Evolutionary conservation across 306 rosid species (phyloP), one percentile per base, ranked within the genome.

Genomic region (Malus orientalis): DNA sequence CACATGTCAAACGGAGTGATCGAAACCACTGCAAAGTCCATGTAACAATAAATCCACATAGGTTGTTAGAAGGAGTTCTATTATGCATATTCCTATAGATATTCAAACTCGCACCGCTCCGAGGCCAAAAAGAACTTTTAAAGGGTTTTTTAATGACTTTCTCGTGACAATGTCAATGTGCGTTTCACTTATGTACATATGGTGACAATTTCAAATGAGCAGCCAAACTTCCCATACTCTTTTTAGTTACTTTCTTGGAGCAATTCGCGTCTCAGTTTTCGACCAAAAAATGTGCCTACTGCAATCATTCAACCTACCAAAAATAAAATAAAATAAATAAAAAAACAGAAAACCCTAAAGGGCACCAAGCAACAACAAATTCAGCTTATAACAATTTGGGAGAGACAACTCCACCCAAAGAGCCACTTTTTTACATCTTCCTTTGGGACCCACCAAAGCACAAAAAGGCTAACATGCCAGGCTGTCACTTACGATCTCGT

Each of bases 401-500:
- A 78, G 83, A 73, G 81, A 23, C 15, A 36, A 5, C 8, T 74
- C 51, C 69, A 77, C 70, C 76, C 49, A 45, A 45, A n/a, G 58
- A 2, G 69, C 19, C 55, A 36, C 70, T 45, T n/a, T 53, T 57
- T 5, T 45, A 13, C 1, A 30, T 54, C 69, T 9, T 14, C 0
- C 55, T 27, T 67, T 58, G 64, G 72, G 75, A 75, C 63, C 81
- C 74, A 42, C 49, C 16, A 27, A 18, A 60, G 15, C 11, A 44
- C 27, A 11, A 49, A 66, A 60, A 80, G n/a, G 70, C 69, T 86
- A 62, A 18, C 11, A 16, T 57, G 79, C 79, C 87, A 79, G 77
- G 77, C 85, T 87, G 87, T 86, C 84, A 61, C 74, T 60, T 42
- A 6, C 72, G 47, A 59, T 55, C 61, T 55, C 40, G 62, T 66